Evolutionary conservation across 306 rosid genomes (phyloP), one percentile per base, ranked within the genome.

Genomic region (Mimosa pudica): DNA sequence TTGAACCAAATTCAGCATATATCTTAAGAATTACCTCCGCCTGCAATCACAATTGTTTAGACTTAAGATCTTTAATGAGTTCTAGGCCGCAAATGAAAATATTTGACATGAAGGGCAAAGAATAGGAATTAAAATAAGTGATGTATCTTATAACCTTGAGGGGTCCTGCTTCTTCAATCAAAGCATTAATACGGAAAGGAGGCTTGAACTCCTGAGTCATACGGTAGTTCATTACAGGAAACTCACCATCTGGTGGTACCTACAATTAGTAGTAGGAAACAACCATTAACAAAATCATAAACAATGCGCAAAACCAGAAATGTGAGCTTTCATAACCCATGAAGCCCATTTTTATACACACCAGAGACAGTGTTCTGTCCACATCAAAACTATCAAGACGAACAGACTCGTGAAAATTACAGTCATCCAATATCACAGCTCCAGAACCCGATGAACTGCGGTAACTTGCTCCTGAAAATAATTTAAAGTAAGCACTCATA

Each of bases 401-500:
- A 69, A 92, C 97, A 71, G 97, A 90, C 83, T 92, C 96, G 80
- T 92, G 97, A 85, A 92, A 92, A 87, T 92, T 90, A 81, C 97
- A 92, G 79, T 92, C 97, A 84, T 90, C 97, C 78, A 92, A 88
- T 77, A 92, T 42, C 79, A 92, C 97, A 14, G 90, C 77, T 76
- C 93, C 97, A 35, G 93, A 87, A 81, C 91, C 92, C 66, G 86
- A 73, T 17, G 94, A 92, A 84, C 92, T 90, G 78, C 88, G 75
- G 81, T 84, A 85, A 80, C 87, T 92, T 90, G 92, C 66, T 61
- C 58, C 14, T 72, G 86, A 80, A 88, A 85, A 54, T 64, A 38
- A 38, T 69, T 62, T 32, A 30, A 30, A 36, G 71, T 84, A 70
- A 83, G 80, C 70, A 42, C 71, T 73, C 61, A 75, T 77, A 52